phyloP scores from a whole-genome alignment of 805 yeast species.

The Metschnikowia anglica region DNA sequence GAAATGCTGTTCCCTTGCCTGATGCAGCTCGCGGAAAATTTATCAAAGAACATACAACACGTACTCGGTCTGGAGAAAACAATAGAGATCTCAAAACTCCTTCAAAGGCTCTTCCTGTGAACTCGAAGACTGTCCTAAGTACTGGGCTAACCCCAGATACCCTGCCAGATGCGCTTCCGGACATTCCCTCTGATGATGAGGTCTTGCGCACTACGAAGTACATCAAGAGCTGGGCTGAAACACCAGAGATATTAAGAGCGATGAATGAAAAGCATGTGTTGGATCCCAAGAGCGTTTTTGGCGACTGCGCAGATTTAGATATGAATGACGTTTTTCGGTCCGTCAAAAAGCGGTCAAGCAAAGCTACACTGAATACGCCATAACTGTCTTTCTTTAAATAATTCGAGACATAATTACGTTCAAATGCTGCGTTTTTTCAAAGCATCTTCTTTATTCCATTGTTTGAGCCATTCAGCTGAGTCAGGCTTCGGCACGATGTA shows the following conservation, averaged over 20 bases:
- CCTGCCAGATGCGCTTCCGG: conserved; percentile 28
- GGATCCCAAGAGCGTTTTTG: conserved; percentile 71
- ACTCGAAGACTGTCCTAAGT: not conserved
- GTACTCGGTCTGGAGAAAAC: not conserved
- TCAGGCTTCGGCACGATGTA: conserved; percentile 78
- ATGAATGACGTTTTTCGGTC: conserved; percentile 58
- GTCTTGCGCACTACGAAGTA: conserved; percentile 15
- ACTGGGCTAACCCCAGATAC: not conserved
- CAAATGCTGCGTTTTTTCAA: conserved; percentile 39
- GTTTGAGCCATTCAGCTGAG: conserved; percentile 60
- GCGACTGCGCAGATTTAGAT: conserved; percentile 66
- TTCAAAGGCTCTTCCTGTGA: not conserved
- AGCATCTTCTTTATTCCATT: conserved; percentile 64
- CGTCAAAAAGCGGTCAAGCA: conserved; percentile 30
- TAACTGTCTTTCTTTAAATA: not conserved
- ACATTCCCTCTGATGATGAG: conserved; percentile 43
- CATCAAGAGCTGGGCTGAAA: conserved; percentile 37
- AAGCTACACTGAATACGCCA: conserved; percentile 18
- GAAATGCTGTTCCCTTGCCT: conserved; percentile 38
- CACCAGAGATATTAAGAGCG: conserved; percentile 34
- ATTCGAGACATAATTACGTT: not conserved
- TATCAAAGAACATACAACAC: conserved; percentile 6
- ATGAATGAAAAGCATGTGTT: conserved; percentile 34
- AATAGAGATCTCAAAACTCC: not conserved
- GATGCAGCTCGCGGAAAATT: conserved; percentile 38